These are phyloP conservation scores for Nothopassalora personata DNA, from an alignment of 2,329 filamentous ascomycete species.

Conservation along the genomic window DNA sequence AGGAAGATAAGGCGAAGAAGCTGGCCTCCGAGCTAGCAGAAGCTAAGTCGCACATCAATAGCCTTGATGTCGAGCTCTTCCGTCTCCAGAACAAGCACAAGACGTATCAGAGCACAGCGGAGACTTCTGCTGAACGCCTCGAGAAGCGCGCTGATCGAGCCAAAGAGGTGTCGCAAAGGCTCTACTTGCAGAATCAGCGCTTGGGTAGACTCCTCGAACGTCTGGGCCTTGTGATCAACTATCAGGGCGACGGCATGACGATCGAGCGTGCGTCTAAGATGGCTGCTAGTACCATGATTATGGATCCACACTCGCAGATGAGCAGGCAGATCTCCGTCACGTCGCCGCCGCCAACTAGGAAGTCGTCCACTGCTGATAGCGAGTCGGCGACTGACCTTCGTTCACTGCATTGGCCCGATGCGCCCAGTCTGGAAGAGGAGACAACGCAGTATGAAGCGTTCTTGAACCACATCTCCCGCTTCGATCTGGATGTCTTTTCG, in stretches of 20 bases:
- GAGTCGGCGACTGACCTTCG: conserved; percentile 53
- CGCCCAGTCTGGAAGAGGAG: conserved; percentile 60
- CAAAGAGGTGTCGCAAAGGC: conserved; percentile 75
- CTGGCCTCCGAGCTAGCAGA: conserved; percentile 67
- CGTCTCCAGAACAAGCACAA: conserved; percentile 62
- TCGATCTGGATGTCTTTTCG: conserved; percentile 77
- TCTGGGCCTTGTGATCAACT: conserved; percentile 74
- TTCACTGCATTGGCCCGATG: conserved; percentile 77
- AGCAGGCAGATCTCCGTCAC: conserved; percentile 50
- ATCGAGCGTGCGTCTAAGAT: conserved; percentile 66
- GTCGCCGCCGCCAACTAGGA: conserved; percentile 51
- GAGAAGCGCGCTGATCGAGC: conserved; percentile 67
- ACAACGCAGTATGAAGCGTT: conserved; percentile 69
- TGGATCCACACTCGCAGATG: conserved; percentile 38
- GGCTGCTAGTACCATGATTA: conserved; percentile 42
- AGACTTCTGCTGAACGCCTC: conserved; percentile 52
- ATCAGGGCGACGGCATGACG: conserved; percentile 62
- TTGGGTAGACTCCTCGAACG: conserved; percentile 79
- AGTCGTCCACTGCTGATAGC: conserved; percentile 45
- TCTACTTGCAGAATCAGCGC: conserved; percentile 79
- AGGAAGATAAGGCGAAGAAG: conserved; percentile 64
- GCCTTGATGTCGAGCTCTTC: conserved; percentile 69
- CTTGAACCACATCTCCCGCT: conserved; percentile 65
- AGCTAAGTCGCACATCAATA: conserved; percentile 68
- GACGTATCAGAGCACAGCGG: conserved; percentile 44